Conservation (phyloP, 163 green algal genomes). For the Prototheca stagnorum region DNA sequence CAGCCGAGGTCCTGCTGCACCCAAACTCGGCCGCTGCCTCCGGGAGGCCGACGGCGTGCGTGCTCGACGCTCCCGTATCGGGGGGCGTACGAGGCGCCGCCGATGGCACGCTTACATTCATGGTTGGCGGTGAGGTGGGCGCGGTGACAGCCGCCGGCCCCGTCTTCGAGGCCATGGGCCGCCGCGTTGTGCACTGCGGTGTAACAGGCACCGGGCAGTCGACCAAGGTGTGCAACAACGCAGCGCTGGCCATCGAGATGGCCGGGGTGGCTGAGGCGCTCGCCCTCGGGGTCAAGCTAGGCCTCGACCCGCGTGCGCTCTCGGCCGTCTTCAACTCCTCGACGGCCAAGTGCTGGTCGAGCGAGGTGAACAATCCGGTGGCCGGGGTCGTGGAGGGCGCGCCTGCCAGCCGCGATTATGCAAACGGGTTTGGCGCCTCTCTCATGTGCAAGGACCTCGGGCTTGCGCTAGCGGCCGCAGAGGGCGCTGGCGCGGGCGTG, state of each 20-base stretch:
- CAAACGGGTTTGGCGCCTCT: conserved; percentile 29
- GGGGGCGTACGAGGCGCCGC: conserved; percentile 24
- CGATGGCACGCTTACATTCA: conserved; percentile 46
- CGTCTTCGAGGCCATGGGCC: conserved; percentile 37
- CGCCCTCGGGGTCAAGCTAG: conserved; percentile 30
- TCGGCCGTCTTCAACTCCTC: conserved; percentile 45
- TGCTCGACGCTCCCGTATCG: conserved; percentile 50
- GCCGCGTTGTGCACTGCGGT: conserved; percentile 22
- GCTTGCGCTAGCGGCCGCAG: conserved; percentile 13
- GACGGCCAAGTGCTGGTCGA: conserved; percentile 40
- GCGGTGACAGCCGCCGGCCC: conserved; percentile 19
- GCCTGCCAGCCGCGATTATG: conserved; percentile 33
- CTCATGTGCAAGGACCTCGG: conserved; percentile 40
- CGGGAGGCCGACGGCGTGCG: too few species aligned
- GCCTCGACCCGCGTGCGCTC: conserved; percentile 35
- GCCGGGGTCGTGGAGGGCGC: conserved; percentile 37
- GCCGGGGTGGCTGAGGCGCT: conserved; percentile 37
- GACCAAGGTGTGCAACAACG: conserved; percentile 49
- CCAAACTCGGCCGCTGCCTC: neutral
- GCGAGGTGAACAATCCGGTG: conserved; percentile 25
- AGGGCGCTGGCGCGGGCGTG: conserved; percentile 3
- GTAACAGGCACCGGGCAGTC: conserved; percentile 24
- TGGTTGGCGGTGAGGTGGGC: conserved; percentile 27
- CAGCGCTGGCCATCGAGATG: conserved; percentile 46
- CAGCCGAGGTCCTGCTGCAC: conserved; percentile 16